These are phyloP conservation scores for Stephania cephalantha DNA, from an alignment of 164 flowering plant genomes.

Conservation along the genomic window DNA sequence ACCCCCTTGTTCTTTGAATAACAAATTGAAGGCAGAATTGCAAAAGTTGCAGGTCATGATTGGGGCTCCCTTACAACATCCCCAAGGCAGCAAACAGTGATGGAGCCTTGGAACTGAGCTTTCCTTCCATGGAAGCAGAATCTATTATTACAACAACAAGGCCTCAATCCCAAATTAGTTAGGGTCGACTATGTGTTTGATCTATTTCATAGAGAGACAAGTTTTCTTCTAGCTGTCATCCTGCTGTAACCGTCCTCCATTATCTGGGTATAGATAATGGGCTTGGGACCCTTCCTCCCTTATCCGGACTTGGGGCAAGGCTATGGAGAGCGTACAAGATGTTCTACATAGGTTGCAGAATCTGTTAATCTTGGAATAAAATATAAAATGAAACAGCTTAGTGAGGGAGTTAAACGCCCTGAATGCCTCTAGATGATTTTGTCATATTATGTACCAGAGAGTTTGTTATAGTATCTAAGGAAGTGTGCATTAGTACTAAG, in stretches of 20 bases:
- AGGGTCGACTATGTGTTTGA: too few relatives aligned
- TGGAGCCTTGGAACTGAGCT: slow-evolving; percentile 43
- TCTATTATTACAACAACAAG: too few relatives aligned
- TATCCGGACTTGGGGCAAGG: too few relatives aligned
- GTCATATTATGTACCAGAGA: slow-evolving; percentile 76
- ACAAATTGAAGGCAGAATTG: slow-evolving; percentile 43
- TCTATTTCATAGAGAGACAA: too few relatives aligned
- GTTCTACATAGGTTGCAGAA: background rate
- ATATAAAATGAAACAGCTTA: slow-evolving; percentile 21
- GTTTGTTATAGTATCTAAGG: slow-evolving; percentile 67
- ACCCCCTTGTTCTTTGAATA: slow-evolving; percentile 43
- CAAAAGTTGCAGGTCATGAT: too few relatives aligned
- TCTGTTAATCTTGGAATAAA: slow-evolving; percentile 28
- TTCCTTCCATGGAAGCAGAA: slow-evolving; percentile 46
- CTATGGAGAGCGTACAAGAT: too few relatives aligned
- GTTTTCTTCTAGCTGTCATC: too few relatives aligned
- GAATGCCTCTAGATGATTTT: slow-evolving; percentile 50
- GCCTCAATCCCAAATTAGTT: too few relatives aligned
- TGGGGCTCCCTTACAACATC: slow-evolving; percentile 67
- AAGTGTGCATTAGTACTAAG: slow-evolving; percentile 81
- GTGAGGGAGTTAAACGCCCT: slow-evolving; percentile 39
- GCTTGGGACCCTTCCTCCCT: too few relatives aligned
- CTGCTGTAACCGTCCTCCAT: too few relatives aligned
- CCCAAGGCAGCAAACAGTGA: slow-evolving; percentile 54
- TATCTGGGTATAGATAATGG: too few relatives aligned